Conservation (phyloP, 371 early-diverging fungal species). For the Parasitella parasitica region DNA sequence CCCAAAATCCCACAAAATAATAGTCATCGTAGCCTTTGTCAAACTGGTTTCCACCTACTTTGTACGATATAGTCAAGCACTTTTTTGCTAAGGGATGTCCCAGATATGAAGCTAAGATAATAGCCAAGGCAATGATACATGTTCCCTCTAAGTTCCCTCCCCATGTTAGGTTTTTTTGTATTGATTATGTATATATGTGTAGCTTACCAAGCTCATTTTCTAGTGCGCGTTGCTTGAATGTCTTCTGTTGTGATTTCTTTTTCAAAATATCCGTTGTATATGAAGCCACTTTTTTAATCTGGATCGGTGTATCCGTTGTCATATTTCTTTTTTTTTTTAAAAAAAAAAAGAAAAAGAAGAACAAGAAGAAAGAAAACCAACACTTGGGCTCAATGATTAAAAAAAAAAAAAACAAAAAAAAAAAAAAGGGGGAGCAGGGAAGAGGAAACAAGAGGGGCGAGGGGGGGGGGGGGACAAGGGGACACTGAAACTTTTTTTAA, state of each 20-base stretch:
- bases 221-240: constrained; percentile 11
- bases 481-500: constrained; percentile 1
- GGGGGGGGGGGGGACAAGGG: not conserved
- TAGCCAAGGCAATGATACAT: not conserved
- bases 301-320: not conserved
- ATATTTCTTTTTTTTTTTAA: not conserved
- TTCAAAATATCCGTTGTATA: not conserved
- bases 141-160: constrained; percentile 3
- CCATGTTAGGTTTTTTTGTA: not conserved
- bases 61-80: constrained; percentile 7
- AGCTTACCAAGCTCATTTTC: constrained; percentile 17
- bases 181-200: not conserved
- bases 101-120: not conserved
- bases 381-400: not conserved
- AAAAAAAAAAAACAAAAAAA: not conserved
- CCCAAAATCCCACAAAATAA: constrained; percentile 65
- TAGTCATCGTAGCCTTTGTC: constrained; percentile 56
- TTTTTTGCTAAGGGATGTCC: constrained; percentile 14
- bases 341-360: not conserved
- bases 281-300: not conserved
- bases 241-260: constrained; percentile 8
- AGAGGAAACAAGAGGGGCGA: not conserved
- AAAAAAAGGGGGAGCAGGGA: not conserved
- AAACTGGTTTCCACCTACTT: constrained; percentile 21
- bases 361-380: not conserved